Conservation (phyloP, 2,329 filamentous ascomycete genomes). For the Coleophoma crateriformis region DNA sequence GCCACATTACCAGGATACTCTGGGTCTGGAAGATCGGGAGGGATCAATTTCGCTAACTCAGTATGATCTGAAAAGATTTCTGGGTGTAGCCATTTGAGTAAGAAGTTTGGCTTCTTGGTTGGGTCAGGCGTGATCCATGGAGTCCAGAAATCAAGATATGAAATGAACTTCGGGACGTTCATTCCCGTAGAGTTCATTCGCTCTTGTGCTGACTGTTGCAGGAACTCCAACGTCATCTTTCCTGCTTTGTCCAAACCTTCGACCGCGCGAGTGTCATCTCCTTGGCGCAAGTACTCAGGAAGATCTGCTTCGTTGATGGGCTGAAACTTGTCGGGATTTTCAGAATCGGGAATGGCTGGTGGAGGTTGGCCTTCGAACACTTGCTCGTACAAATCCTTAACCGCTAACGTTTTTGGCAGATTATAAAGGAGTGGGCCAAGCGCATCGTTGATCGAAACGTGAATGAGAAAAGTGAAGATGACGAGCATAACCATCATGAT, state of each 20-base stretch:
- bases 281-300: background rate
- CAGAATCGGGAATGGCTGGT: conserved; percentile 9
- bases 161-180: conserved; percentile 13
- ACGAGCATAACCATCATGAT: conserved; percentile 52
- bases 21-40: conserved; percentile 38
- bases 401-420: conserved; percentile 22
- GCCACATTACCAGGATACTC: conserved; percentile 36
- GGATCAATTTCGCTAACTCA: conserved; percentile 43
- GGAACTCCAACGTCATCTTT: background rate
- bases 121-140: conserved; percentile 21
- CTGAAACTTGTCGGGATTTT: conserved; percentile 2
- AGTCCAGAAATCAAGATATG: conserved; percentile 18
- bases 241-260: background rate
- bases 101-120: conserved; percentile 34
- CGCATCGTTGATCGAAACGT: conserved; percentile 31
- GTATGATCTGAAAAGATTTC: conserved; percentile 46
- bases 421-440: conserved; percentile 22
- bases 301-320: background rate
- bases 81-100: conserved; percentile 50
- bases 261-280: background rate
- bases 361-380: background rate
- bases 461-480: conserved; percentile 48
- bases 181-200: background rate
- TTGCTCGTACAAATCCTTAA: conserved; percentile 13
- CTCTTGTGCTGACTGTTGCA: background rate